A percentile compares a stretch with the other conserved stretches of the same genome.
Evolutionary conservation across 768 basidiomycete genomes (phyloP).

Genomic region (Polyporus arcularius): DNA sequence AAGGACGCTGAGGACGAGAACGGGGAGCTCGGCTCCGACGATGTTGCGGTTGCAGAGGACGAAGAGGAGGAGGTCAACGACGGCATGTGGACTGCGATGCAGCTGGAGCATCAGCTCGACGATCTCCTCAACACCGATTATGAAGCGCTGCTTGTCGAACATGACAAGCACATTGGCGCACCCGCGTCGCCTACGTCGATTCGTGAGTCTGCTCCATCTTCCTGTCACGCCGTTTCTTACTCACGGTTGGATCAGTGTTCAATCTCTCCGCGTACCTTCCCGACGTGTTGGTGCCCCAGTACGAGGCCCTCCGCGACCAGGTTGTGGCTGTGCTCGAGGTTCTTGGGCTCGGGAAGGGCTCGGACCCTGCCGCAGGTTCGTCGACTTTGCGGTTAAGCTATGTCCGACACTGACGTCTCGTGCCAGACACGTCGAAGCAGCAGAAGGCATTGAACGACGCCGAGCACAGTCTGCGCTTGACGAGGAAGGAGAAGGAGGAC

Average conservation of each 20-base stretch:
- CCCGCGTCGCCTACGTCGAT: slow-evolving; percentile 41
- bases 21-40: slow-evolving; percentile 25
- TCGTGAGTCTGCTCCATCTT: slow-evolving; percentile 43
- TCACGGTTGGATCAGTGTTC: slow-evolving; percentile 57
- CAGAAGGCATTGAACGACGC: slow-evolving; percentile 65
- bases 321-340: slow-evolving; percentile 63
- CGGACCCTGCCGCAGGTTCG: slow-evolving; percentile 45
- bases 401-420: neutral
- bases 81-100: slow-evolving; percentile 58
- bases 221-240: neutral
- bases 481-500: slow-evolving; percentile 53
- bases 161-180: slow-evolving; percentile 66
- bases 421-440: slow-evolving; percentile 57
- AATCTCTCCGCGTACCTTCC: slow-evolving; percentile 83
- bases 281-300: slow-evolving; percentile 72
- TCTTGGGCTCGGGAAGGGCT: slow-evolving; percentile 56
- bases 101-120: slow-evolving; percentile 60
- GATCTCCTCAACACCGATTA: slow-evolving; percentile 65
- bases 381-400: neutral
- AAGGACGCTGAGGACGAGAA: slow-evolving; percentile 44
- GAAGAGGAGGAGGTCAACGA: slow-evolving; percentile 58
- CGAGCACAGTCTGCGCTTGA: slow-evolving; percentile 55
- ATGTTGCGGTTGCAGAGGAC: slow-evolving; percentile 18
- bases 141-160: slow-evolving; percentile 71
- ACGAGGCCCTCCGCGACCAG: slow-evolving; percentile 63